A percentile compares a stretch with the other conserved stretches of the same genome.
Evolutionary conservation across 2,329 filamentous ascomycete species (phyloP).

Genomic region (Esteya vermicola): DNA sequence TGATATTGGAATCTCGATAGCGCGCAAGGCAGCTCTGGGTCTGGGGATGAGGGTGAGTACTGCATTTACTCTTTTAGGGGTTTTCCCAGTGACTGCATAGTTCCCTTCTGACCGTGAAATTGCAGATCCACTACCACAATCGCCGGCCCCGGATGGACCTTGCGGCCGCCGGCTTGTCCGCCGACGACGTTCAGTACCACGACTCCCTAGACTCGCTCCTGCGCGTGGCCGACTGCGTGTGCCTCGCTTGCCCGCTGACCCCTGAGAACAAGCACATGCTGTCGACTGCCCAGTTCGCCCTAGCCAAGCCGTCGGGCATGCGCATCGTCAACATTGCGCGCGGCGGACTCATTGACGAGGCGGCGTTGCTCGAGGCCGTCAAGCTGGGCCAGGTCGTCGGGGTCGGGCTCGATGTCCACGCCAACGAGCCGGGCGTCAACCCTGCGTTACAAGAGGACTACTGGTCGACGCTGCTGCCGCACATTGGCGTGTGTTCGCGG

Average conservation of each 20-base stretch:
- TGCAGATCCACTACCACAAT: constrained; percentile 16
- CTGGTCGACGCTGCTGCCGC: constrained; percentile 17
- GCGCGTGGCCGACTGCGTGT: constrained; percentile 16
- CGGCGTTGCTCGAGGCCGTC: constrained; percentile 17
- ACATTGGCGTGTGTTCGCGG: constrained; percentile 16
- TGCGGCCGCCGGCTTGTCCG: not conserved
- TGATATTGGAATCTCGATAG: constrained; percentile 17
- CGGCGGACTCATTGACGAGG: constrained; percentile 18
- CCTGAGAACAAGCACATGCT: constrained; percentile 12
- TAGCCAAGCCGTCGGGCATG: constrained; percentile 10
- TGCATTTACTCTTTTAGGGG: too few species aligned
- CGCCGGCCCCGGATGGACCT: constrained; percentile 10
- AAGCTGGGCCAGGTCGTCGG: constrained; percentile 15
- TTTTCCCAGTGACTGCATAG: too few species aligned
- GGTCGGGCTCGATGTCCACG: constrained; percentile 19
- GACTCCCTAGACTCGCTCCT: constrained; percentile 16
- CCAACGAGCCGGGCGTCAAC: constrained; percentile 18
- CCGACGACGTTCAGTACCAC: constrained; percentile 12
- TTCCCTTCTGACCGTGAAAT: too few species aligned
- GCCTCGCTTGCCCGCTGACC: constrained; percentile 18
- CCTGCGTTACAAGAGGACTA: constrained; percentile 16
- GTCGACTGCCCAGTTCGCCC: constrained; percentile 7
- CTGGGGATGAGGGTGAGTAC: constrained; percentile 18
- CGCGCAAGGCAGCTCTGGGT: constrained; percentile 14
- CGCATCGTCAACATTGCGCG: constrained; percentile 19